Evolutionary conservation across 2,329 filamentous ascomycete genomes (phyloP).

Genomic region (Onygena corvina): DNA sequence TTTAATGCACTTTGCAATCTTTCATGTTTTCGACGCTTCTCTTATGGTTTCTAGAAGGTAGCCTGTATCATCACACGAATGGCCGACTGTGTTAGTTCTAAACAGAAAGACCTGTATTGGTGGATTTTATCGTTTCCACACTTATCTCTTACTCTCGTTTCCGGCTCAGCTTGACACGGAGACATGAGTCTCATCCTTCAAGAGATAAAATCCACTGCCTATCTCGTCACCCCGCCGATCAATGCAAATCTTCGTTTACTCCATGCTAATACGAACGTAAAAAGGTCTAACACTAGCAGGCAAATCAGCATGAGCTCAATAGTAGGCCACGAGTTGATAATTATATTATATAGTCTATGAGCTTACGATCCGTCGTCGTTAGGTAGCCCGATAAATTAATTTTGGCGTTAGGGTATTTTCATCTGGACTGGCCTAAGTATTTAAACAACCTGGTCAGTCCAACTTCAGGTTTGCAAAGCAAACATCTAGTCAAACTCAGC

Average conservation of each 20-base stretch:
- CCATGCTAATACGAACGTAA: neutral
- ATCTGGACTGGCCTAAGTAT: neutral
- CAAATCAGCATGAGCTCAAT: too few relatives aligned
- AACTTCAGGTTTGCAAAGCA: neutral
- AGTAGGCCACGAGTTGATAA: too few relatives aligned
- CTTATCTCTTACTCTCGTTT: too few relatives aligned
- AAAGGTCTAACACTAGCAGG: too few relatives aligned
- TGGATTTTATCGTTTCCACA: neutral
- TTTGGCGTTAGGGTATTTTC: too few relatives aligned
- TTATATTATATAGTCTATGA: too few relatives aligned
- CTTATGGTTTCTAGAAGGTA: conserved; percentile 2
- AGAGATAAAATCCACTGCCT: too few relatives aligned
- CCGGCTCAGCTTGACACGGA: too few relatives aligned
- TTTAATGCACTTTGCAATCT: neutral
- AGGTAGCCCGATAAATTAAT: too few relatives aligned
- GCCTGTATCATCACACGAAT: conserved; percentile 6
- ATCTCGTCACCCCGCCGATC: too few relatives aligned
- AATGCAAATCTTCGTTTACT: neutral
- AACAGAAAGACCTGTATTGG: neutral
- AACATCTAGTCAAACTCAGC: neutral
- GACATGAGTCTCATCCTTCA: too few relatives aligned
- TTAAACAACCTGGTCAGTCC: neutral
- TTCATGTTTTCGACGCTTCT: neutral
- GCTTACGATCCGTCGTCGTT: too few relatives aligned
- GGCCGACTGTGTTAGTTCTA: conserved; percentile 1